phyloP scores from a whole-genome alignment of 257 asterid genomes.

The Solanum appendiculatum region DNA sequence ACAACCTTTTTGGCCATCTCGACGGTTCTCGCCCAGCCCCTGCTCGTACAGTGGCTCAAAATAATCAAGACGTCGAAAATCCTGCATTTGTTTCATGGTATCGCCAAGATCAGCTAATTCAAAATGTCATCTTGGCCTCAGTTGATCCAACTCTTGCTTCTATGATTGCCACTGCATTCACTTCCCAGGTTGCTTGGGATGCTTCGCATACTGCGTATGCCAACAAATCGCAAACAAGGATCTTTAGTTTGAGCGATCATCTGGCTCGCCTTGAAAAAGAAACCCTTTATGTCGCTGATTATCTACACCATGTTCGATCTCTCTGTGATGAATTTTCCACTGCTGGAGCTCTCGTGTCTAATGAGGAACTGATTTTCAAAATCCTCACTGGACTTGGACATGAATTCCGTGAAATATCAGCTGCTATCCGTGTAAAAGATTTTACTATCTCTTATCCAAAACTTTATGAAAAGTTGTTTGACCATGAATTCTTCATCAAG shows the following conservation, averaged over 20 bases:
- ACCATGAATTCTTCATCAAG: neutral
- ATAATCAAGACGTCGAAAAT: too few relatives aligned
- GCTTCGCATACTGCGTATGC: neutral
- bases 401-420: neutral
- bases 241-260: neutral
- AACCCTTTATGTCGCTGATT: neutral
- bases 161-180: accelerated
- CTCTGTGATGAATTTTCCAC: neutral
- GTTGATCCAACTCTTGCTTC: neutral
- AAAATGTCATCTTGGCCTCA: neutral
- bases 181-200: neutral
- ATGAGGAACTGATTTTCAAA: too few relatives aligned
- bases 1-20: neutral
- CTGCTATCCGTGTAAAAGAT: too few relatives aligned
- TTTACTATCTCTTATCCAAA: neutral
- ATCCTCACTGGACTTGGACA: neutral
- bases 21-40: neutral
- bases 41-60: neutral
- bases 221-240: too few relatives aligned
- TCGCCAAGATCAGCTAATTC: neutral
- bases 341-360: neutral
- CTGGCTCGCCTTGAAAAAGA: neutral
- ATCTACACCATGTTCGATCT: neutral
- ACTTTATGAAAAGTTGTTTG: neutral
- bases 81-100: neutral